These are phyloP conservation scores for Saccharomycopsis guyanensis DNA, from an alignment of 805 yeast genomes.

Conservation along the genomic window DNA sequence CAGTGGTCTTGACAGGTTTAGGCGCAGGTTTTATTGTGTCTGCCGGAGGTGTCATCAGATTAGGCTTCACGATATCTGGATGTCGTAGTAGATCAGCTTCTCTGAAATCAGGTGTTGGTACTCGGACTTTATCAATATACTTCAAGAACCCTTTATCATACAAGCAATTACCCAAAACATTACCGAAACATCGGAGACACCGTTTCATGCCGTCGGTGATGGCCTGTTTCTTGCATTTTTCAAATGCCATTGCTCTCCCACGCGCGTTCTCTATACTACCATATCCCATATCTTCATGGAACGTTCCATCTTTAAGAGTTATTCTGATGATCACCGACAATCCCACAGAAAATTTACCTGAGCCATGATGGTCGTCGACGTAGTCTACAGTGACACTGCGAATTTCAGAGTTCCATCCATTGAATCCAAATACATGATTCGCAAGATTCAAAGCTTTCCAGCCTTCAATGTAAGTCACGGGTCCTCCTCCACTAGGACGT, in stretches of 20 bases:
- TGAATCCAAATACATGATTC: conserved; percentile 73
- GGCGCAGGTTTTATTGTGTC: too few relatives aligned
- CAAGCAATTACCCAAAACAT: conserved; percentile 77
- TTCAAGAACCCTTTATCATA: conserved; percentile 63
- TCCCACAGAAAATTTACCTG: conserved; percentile 55
- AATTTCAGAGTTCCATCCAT: conserved; percentile 77
- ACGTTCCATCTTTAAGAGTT: conserved; percentile 67
- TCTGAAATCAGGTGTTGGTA: conserved; percentile 27
- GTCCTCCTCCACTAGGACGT: conserved; percentile 63
- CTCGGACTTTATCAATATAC: conserved; percentile 39
- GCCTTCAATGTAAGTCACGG: conserved; percentile 72
- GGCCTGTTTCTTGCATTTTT: conserved; percentile 78
- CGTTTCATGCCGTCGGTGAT: conserved; percentile 77
- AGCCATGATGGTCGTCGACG: conserved; percentile 45
- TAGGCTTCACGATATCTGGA: conserved; percentile 18
- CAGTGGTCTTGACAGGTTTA: conserved; percentile 8
- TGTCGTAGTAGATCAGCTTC: conserved; percentile 29
- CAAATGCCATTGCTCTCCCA: conserved; percentile 69
- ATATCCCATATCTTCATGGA: conserved; percentile 76
- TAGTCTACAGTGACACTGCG: conserved; percentile 60
- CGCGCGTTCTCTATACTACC: conserved; percentile 76
- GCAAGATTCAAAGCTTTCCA: conserved; percentile 79
- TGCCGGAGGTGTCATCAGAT: too few relatives aligned
- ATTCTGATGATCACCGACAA: conserved; percentile 68
- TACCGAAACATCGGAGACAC: conserved; percentile 73